Conservation (phyloP, 768 basidiomycete genomes). For the Lentinula detonsa region DNA sequence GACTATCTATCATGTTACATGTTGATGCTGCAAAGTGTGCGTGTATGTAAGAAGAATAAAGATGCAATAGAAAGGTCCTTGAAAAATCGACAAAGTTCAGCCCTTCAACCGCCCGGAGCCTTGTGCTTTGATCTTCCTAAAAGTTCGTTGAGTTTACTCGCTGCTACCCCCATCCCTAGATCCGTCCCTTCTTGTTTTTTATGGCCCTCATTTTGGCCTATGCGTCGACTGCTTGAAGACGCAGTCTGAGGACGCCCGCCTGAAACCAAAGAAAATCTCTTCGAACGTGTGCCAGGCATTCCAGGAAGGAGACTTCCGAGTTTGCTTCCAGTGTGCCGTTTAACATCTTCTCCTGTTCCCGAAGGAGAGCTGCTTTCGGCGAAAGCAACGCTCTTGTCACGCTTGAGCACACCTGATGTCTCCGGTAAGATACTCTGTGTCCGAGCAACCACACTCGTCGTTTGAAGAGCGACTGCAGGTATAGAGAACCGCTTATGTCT, state of each 20-base stretch:
- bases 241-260: conserved; percentile 21
- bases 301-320: background rate
- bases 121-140: conserved; percentile 23
- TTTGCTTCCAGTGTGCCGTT: background rate
- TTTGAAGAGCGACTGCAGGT: conserved; percentile 73
- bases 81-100: background rate
- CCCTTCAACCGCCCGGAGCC: background rate
- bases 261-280: conserved; percentile 58
- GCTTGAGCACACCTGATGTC: conserved; percentile 11
- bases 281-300: conserved; percentile 19
- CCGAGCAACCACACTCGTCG: conserved; percentile 61
- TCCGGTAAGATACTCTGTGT: conserved; percentile 19
- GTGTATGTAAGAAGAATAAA: too few species aligned
- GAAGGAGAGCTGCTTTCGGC: conserved; percentile 17
- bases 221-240: conserved; percentile 16
- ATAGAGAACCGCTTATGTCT: conserved; percentile 67
- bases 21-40: too few species aligned
- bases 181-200: conserved; percentile 14
- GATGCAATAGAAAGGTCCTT: too few species aligned
- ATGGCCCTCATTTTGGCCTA: conserved; percentile 33
- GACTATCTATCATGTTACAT: too few species aligned
- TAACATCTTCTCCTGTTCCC: background rate
- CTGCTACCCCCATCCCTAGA: conserved; percentile 42
- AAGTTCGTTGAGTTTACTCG: conserved; percentile 48
- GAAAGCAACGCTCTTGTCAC: conserved; percentile 15